Base-by-base conservation (phyloP, 768 basidiomycete genomes). In the Dioszegia hungarica region DNA sequence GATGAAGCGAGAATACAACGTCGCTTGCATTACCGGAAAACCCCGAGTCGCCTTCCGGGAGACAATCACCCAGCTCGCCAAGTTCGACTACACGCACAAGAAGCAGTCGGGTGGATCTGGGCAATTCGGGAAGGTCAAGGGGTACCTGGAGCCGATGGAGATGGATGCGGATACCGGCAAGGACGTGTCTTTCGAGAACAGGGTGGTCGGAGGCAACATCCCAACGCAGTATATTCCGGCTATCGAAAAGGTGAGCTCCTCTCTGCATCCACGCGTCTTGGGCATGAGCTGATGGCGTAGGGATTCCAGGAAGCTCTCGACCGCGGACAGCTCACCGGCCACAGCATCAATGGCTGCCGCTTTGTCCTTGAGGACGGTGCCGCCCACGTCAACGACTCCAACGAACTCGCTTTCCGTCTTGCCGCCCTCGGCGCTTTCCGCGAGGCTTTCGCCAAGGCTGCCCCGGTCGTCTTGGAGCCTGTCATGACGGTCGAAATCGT, bases 401-500 rank as follows among this genome's bases (percentile, higher is more conserved):
- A 89, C 54, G 95, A 98, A 75, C 78, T 97, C 66, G 93, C 95
- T 37, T 99, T 98, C 83, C 82, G 90, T 40, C 81, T 91, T 33
- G 89, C 90, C 5, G 85, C 89, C 5, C 86, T 94, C 37, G 88
- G 90, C 51, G 93, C 92, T 0, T 93, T 97, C 82, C 84, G 89
- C 51, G 94, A 98, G 68, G 85, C 86, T 3, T 98, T 88, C 80
- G 80, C 80, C 61, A 82, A 82, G 61, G 86, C 89, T 41, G 80
- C 79, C 49, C 85, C 90, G 0, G 85, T 90, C 50, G 86, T 99
- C 54, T 79, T 99, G 37, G 94, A 99, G 74, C 94, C 94, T n/a
- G 87, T 98, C 78, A 99, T 99, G 94, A 89, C 84, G 15, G 94
- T 99, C 34, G 94, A 99, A 69, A 90, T 98, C 25, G 86, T 97